Conservation (phyloP, 2,329 filamentous ascomycete genomes). For the Cladosporium sp. region DNA sequence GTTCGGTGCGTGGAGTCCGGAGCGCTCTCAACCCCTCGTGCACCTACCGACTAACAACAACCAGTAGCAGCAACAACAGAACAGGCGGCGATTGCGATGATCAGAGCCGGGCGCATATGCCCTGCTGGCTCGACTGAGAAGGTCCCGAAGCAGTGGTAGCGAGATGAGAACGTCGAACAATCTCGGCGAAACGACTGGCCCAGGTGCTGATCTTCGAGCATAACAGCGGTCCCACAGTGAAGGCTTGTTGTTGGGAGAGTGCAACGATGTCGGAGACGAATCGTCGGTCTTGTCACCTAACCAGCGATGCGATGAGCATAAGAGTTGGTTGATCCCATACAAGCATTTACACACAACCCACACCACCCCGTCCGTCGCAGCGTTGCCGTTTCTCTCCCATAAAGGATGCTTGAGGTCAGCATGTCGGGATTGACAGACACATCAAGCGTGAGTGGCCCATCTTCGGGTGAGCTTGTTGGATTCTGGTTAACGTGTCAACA, state of each 20-base stretch:
- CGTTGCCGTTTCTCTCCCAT: neutral
- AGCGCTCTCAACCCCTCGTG: neutral
- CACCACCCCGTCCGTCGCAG: neutral
- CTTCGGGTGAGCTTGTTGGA: neutral
- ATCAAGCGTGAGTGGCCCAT: neutral
- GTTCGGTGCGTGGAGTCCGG: neutral
- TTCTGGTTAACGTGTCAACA: neutral
- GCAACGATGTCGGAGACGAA: neutral
- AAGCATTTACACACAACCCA: neutral
- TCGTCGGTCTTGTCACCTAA: neutral
- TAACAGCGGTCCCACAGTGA: neutral
- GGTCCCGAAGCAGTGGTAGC: neutral
- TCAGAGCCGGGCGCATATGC: neutral
- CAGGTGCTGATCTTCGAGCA: neutral
- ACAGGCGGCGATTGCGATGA: neutral
- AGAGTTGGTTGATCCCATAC: neutral
- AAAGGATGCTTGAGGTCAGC: neutral
- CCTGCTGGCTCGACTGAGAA: neutral
- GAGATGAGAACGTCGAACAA: neutral
- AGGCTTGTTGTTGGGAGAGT: neutral
- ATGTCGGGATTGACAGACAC: neutral
- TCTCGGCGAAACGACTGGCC: neutral
- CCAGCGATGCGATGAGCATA: neutral
- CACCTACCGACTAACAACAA: neutral
- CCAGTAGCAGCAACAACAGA: neutral